Conservation (phyloP, 2,329 filamentous ascomycete species). For the Fusarium graminum region DNA sequence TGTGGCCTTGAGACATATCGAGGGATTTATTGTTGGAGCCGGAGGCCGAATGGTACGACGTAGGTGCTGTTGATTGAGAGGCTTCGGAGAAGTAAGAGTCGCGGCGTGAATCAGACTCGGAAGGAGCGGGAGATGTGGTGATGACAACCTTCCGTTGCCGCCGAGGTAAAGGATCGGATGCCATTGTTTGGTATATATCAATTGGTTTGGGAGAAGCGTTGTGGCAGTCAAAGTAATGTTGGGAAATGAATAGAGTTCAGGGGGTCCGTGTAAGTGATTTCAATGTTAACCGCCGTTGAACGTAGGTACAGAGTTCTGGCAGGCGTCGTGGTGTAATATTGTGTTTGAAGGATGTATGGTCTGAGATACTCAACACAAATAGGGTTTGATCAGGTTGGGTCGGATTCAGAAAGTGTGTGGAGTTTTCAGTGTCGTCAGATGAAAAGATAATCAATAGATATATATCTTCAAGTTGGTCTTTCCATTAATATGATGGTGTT, state of each 20-base stretch:
- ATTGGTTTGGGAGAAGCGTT: slow-evolving; percentile 11
- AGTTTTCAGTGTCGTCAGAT: slow-evolving; percentile 6
- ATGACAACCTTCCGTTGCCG: slow-evolving; percentile 47
- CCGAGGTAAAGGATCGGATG: slow-evolving; percentile 39
- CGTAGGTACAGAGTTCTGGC: slow-evolving; percentile 7
- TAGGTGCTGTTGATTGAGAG: slow-evolving; percentile 49
- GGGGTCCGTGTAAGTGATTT: slow-evolving; percentile 33
- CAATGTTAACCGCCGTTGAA: slow-evolving; percentile 6
- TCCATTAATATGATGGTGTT: slow-evolving; percentile 45
- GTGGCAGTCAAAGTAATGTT: slow-evolving; percentile 17
- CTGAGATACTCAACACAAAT: slow-evolving; percentile 28
- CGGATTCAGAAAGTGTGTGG: slow-evolving; percentile 8
- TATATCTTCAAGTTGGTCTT: slow-evolving; percentile 45
- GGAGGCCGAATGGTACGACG: slow-evolving; percentile 47
- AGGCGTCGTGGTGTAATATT: slow-evolving; percentile 13
- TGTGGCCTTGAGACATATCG: slow-evolving; percentile 26
- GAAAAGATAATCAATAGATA: slow-evolving; percentile 37
- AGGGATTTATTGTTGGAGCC: slow-evolving; percentile 44
- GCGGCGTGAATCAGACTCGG: slow-evolving; percentile 46
- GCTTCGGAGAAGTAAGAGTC: slow-evolving; percentile 49
- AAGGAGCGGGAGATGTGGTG: slow-evolving; percentile 44
- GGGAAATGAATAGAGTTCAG: slow-evolving; percentile 13
- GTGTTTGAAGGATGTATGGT: slow-evolving; percentile 25
- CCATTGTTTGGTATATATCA: slow-evolving; percentile 33
- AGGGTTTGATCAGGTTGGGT: slow-evolving; percentile 21